Conservation (phyloP, 129 eudicot species). For the Pulicaria dysenterica region DNA sequence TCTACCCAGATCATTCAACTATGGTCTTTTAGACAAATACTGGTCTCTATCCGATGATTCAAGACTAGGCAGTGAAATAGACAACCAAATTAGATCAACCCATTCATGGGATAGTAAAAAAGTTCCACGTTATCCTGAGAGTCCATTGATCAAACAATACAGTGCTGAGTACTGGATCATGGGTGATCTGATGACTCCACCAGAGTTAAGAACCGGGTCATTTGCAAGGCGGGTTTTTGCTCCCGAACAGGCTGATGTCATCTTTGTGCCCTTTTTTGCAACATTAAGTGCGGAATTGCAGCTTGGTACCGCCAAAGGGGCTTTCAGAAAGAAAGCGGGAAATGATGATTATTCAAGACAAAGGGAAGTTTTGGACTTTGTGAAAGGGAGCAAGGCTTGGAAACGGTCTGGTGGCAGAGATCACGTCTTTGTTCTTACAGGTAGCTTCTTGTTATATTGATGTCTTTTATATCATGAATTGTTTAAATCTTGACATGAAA, state of each 20-base stretch:
- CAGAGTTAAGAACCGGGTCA: slow-evolving; percentile 52
- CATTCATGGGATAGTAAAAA: slow-evolving; percentile 21
- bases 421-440: slow-evolving; percentile 91
- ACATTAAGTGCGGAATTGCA: slow-evolving; percentile 92
- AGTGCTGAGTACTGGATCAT: slow-evolving; percentile 97
- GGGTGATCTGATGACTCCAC: slow-evolving; percentile 79
- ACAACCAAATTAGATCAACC: slow-evolving; percentile 64
- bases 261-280: slow-evolving; percentile 93
- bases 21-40: slow-evolving; percentile 72
- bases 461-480: slow-evolving; percentile 8
- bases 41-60: slow-evolving; percentile 72
- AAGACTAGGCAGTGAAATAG: slow-evolving; percentile 74
- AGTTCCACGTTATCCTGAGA: slow-evolving; percentile 70
- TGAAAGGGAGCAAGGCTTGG: slow-evolving; percentile 81
- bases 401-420: slow-evolving; percentile 85
- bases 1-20: slow-evolving; percentile 89
- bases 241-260: slow-evolving; percentile 69
- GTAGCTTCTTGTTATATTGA: slow-evolving; percentile 37
- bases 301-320: slow-evolving; percentile 70
- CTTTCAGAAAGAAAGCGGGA: slow-evolving; percentile 76
- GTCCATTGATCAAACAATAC: slow-evolving; percentile 91
- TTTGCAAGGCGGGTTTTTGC: slow-evolving; percentile 73
- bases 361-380: slow-evolving; percentile 72
- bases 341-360: slow-evolving; percentile 94
- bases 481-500: slow-evolving; percentile 15